Percentiles rank a stretch among this genome's conserved stretches.
Evolutionary conservation across 179 eudicot genomes (phyloP).

Genomic region (Nepenthes alata): DNA sequence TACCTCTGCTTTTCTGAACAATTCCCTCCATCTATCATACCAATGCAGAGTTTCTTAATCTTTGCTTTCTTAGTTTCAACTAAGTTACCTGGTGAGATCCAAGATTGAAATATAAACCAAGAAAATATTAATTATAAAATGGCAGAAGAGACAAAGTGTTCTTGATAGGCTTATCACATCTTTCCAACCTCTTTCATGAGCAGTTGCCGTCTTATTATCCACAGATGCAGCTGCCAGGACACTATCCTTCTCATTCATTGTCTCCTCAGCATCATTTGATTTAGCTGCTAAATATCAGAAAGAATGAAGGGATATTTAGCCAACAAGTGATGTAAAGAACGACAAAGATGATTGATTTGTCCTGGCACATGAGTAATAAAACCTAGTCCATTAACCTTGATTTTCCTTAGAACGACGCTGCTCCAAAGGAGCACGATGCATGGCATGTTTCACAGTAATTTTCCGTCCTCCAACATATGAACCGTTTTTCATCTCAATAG

Average conservation of each 20-base stretch:
- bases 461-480: slow-evolving; percentile 64
- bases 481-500: slow-evolving; percentile 82
- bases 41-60: slow-evolving; percentile 13
- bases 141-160: slow-evolving; percentile 2
- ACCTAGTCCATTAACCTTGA: slow-evolving; percentile 35
- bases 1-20: slow-evolving; percentile 73
- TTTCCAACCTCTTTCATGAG: slow-evolving; percentile 14
- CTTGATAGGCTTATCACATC: not conserved
- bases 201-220: slow-evolving; percentile 12
- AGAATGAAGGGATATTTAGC: slow-evolving; percentile 2
- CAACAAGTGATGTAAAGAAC: not conserved
- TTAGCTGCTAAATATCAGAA: slow-evolving; percentile 17
- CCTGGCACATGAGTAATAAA: not conserved
- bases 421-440: slow-evolving; percentile 68
- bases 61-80: slow-evolving; percentile 22
- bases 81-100: slow-evolving; percentile 12
- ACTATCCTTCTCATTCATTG: slow-evolving; percentile 16
- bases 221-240: slow-evolving; percentile 15
- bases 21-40: slow-evolving; percentile 24
- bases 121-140: not conserved
- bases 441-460: slow-evolving; percentile 67
- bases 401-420: slow-evolving; percentile 56
- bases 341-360: not conserved
- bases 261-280: slow-evolving; percentile 17
- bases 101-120: slow-evolving; percentile 1